These are phyloP conservation scores for Cinchona pubescens DNA, from an alignment of 257 asterid species.

Conservation along the genomic window DNA sequence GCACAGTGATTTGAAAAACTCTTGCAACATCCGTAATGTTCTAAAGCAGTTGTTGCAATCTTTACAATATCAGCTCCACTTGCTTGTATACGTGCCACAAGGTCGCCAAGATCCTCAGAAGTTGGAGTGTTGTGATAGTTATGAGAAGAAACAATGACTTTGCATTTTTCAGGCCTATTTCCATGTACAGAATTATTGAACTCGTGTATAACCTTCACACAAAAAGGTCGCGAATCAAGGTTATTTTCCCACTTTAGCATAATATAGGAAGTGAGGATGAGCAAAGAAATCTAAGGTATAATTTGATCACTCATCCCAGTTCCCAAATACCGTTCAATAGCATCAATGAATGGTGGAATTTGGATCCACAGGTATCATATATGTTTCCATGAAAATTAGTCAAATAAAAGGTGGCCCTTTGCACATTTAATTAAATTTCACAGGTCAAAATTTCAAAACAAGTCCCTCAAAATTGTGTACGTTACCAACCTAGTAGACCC, in stretches of 20 bases:
- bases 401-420: neutral
- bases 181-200: slow-evolving; percentile 59
- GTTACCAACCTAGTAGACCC: neutral
- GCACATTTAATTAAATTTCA: neutral
- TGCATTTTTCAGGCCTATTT: slow-evolving; percentile 66
- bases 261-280: neutral
- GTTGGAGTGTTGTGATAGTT: slow-evolving; percentile 81
- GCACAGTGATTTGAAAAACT: slow-evolving; percentile 80
- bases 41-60: slow-evolving; percentile 87
- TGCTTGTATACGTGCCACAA: slow-evolving; percentile 90
- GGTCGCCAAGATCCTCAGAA: slow-evolving; percentile 76
- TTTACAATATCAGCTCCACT: slow-evolving; percentile 96
- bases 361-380: neutral
- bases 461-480: neutral
- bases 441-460: neutral
- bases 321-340: neutral
- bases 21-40: slow-evolving; percentile 88
- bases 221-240: slow-evolving; percentile 5
- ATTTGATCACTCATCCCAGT: slow-evolving; percentile 7
- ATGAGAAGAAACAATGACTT: slow-evolving; percentile 88
- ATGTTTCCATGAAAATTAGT: neutral
- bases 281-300: slow-evolving; percentile 10
- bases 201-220: slow-evolving; percentile 68
- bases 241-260: neutral
- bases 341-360: neutral